Percentiles rank a stretch among this genome's conserved stretches.
phyloP scores from a whole-genome alignment of 148 eudicot genomes.

The Rhododendron vialii region DNA sequence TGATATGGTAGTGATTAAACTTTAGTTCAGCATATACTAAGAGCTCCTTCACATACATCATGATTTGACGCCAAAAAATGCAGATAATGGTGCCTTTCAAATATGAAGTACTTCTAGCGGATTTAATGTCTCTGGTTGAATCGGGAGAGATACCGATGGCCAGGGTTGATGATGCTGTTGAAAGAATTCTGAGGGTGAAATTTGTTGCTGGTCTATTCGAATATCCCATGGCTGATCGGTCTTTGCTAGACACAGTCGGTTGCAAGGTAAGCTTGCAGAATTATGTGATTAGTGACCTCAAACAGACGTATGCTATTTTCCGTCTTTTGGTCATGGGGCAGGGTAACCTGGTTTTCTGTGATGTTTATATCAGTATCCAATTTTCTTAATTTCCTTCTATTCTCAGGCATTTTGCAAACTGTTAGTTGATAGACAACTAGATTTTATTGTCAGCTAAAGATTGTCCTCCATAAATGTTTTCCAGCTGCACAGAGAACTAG shows the following conservation, averaged over 20 bases:
- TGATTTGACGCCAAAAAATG: slow-evolving; percentile 9
- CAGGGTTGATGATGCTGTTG: slow-evolving; percentile 94
- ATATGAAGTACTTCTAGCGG: slow-evolving; percentile 59
- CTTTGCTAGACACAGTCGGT: slow-evolving; percentile 71
- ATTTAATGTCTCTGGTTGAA: slow-evolving; percentile 61
- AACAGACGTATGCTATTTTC: not conserved
- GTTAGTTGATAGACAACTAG: not conserved
- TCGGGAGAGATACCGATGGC: slow-evolving; percentile 71
- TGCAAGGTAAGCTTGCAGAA: slow-evolving; percentile 59
- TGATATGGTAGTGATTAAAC: slow-evolving; percentile 69
- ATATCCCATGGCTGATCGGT: slow-evolving; percentile 68
- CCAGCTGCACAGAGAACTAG: slow-evolving; percentile 85
- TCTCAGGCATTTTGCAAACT: not conserved
- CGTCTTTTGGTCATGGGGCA: not conserved
- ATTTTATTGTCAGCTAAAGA: not conserved
- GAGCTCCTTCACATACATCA: not conserved
- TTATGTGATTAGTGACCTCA: slow-evolving; percentile 1
- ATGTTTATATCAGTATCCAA: not conserved
- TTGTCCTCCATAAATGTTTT: not conserved
- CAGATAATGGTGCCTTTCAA: slow-evolving; percentile 88
- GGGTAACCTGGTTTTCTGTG: not conserved
- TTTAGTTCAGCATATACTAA: not conserved
- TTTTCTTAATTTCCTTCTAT: not conserved
- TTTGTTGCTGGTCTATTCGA: slow-evolving; percentile 86
- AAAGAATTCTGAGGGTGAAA: slow-evolving; percentile 83